Evolutionary conservation across 495 filamentous ascomycete species (phyloP), one percentile per base, ranked within the genome.

Genomic region (Xylaria telfairii): DNA sequence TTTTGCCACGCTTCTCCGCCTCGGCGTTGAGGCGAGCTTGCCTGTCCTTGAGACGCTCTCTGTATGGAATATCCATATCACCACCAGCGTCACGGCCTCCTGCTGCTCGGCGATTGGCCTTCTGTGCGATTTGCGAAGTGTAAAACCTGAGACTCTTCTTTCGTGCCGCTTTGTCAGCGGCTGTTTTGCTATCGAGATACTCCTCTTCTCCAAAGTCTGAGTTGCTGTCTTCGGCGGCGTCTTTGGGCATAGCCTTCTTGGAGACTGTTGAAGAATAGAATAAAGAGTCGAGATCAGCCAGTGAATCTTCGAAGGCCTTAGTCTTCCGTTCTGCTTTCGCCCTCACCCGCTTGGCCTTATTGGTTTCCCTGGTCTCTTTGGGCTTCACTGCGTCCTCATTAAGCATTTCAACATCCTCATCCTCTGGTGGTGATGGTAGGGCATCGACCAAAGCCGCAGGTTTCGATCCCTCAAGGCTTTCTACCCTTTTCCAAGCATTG

Each of bases 131-230:
- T 77, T 98, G 96, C 6, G 93, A 96, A 30, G 96, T 97, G 86
- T 99, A 98, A 83, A 99, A 99, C 65, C 93, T 90, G 47, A 99
- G 89, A 71, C 86, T 92, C 81, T 95, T 96, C 85, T 94, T 97
- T 74, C 91, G 90, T 60, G 86, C 84, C 4, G 90, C 92, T 81
- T 98, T 99, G 70, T 96, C 92, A 62, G 91, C 91, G 0, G 91
- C 90, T 68, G 81, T 75, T 66, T 79, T 82, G 21, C 79, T 80
- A 69, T 86, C 84, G 24, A 87, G 78, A 17, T 65, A 70, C 24
- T 85, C 83, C 59, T 87, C 82, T 63, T 90, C 87, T 32, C 91
- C 90, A 71, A 98, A 90, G 71, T 93, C 92, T 57, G 91, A 89
- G 68, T 82, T 79, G 70, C 87, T 76, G 80, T 87, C 83, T 71